These are phyloP conservation scores for Ehretia macrophylla DNA, from an alignment of 257 asterid species.

Conservation along the genomic window DNA sequence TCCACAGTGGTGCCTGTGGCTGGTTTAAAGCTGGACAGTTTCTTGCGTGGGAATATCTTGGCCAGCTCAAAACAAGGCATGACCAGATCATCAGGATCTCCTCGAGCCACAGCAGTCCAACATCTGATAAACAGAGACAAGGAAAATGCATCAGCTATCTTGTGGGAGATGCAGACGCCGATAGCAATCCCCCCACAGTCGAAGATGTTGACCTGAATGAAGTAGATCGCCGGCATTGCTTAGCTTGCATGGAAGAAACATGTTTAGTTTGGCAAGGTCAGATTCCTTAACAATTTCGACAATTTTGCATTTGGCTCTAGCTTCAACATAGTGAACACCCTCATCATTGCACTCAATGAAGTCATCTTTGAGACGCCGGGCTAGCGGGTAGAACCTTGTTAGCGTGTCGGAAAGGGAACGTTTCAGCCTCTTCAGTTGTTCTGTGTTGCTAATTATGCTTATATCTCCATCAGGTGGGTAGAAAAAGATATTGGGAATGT, in stretches of 20 bases:
- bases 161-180: conserved; percentile 34
- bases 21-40: conserved; percentile 18
- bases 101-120: conserved; percentile 39
- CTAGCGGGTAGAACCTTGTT: conserved; percentile 41
- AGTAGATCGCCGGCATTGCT: conserved; percentile 18
- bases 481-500: conserved; percentile 41
- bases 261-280: conserved; percentile 22
- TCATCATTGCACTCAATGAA: conserved; percentile 39
- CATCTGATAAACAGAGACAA: conserved; percentile 22
- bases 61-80: conserved; percentile 32
- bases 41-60: conserved; percentile 36
- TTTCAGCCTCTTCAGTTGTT: conserved; percentile 26
- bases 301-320: conserved; percentile 29
- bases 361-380: conserved; percentile 36
- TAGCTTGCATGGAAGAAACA: conserved; percentile 31
- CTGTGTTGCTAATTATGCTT: conserved; percentile 12
- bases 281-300: conserved; percentile 18
- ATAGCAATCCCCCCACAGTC: conserved; percentile 42
- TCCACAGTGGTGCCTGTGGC: conserved; percentile 24
- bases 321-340: conserved; percentile 37
- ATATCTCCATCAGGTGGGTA: conserved; percentile 26
- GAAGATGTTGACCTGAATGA: conserved; percentile 33
- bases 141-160: conserved; percentile 36
- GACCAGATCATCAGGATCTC: not conserved
- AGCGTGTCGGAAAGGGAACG: conserved; percentile 36